phyloP scores from a whole-genome alignment of 768 basidiomycete species.

The Filobasidium floriforme region DNA sequence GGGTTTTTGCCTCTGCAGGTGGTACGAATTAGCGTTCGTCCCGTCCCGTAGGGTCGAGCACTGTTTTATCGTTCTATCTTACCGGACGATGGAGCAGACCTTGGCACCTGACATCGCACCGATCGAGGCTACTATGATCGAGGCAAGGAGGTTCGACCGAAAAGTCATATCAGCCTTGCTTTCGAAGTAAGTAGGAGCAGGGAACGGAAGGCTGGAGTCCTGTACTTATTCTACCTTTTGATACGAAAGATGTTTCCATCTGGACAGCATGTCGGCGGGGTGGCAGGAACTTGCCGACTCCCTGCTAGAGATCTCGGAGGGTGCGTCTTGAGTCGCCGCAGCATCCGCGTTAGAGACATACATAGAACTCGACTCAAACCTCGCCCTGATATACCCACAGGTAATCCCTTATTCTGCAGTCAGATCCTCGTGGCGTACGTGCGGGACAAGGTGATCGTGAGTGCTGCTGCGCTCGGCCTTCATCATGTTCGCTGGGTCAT shows the following conservation, averaged over 20 bases:
- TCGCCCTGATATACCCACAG: background rate
- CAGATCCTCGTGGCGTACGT: background rate
- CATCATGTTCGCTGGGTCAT: background rate
- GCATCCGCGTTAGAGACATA: background rate
- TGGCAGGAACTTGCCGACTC: background rate
- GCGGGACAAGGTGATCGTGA: background rate
- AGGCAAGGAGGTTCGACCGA: constrained; percentile 14
- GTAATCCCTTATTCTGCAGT: constrained; percentile 3
- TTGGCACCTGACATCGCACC: constrained; percentile 13
- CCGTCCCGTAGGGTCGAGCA: constrained; percentile 22
- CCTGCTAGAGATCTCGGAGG: background rate
- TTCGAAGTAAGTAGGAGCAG: background rate
- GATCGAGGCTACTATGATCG: constrained; percentile 14
- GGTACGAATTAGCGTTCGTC: constrained; percentile 12
- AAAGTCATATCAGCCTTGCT: background rate
- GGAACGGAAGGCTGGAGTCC: background rate
- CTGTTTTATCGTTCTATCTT: constrained; percentile 28
- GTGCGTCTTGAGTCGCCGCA: background rate
- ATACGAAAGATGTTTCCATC: constrained; percentile 12
- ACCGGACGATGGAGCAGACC: constrained; percentile 19
- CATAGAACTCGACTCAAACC: background rate
- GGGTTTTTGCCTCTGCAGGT: background rate
- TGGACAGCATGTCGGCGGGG: background rate
- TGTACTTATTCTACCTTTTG: background rate
- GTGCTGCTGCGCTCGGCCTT: background rate